Percentiles rank a stretch among this genome's conserved stretches.
These are phyloP conservation scores for Cutaneotrichosporon arboriforme DNA, from an alignment of 1,284 basidiomycete species.

Conservation along the genomic window DNA sequence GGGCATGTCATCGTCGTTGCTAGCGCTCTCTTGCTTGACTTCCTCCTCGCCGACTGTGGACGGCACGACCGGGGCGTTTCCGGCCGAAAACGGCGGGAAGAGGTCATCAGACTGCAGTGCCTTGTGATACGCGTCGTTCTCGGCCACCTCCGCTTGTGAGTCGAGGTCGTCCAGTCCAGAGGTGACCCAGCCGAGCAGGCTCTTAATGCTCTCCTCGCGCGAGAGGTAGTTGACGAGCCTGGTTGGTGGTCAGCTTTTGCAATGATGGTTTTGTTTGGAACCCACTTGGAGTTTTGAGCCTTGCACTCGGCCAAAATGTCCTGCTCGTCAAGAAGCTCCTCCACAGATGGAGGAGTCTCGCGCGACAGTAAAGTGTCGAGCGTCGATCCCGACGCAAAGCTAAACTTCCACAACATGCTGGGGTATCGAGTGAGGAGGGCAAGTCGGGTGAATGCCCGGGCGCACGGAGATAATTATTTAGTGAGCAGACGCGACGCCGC, in stretches of 20 bases:
- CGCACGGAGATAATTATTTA: background rate
- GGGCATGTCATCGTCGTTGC: conserved; percentile 6
- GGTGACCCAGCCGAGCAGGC: conserved; percentile 43
- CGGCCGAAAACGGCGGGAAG: conserved; percentile 21
- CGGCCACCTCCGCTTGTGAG: conserved; percentile 32
- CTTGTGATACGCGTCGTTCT: conserved; percentile 24
- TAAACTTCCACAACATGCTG: conserved; percentile 48
- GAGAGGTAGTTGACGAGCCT: conserved; percentile 44
- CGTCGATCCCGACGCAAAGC: conserved; percentile 42
- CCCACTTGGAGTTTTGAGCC: conserved; percentile 68
- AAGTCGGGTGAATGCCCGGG: no score
- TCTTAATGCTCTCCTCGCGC: conserved; percentile 39
- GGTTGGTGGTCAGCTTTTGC: conserved; percentile 1
- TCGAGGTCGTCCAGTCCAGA: conserved; percentile 46
- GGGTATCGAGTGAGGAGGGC: background rate
- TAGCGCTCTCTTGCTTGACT: conserved; percentile 10
- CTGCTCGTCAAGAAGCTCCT: conserved; percentile 89
- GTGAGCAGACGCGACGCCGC: background rate
- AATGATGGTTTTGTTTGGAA: background rate
- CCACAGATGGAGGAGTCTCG: conserved; percentile 55
- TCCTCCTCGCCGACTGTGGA: background rate
- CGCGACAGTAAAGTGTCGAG: conserved; percentile 44
- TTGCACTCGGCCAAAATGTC: conserved; percentile 95
- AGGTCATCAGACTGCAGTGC: conserved; percentile 24
- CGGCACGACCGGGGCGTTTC: background rate